Conservation (phyloP, 2,329 filamentous ascomycete species). For the Nemania sp. region DNA sequence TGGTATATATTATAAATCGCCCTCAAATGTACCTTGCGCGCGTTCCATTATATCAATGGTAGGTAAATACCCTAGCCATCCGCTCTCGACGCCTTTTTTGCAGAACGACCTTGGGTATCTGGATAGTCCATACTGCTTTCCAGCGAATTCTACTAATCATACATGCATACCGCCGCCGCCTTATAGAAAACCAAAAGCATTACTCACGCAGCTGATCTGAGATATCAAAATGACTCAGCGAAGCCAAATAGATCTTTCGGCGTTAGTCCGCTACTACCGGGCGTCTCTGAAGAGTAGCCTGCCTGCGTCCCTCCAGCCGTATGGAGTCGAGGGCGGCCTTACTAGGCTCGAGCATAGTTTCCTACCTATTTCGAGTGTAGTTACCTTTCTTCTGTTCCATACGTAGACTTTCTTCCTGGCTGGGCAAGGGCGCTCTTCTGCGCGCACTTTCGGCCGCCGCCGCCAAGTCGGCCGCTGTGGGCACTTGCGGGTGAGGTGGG, state of each 20-base stretch:
- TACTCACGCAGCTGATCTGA: neutral
- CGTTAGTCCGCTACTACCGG: no score
- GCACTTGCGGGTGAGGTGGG: constrained; percentile 39
- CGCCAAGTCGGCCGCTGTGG: constrained; percentile 27
- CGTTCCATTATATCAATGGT: no score
- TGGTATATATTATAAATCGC: no score
- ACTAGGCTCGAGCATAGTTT: neutral
- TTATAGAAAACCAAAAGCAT: neutral
- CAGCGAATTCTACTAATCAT: constrained; percentile 22
- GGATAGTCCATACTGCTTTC: constrained; percentile 13
- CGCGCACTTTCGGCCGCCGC: constrained; percentile 48
- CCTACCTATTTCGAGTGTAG: constrained; percentile 59
- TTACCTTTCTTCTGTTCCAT: constrained; percentile 73
- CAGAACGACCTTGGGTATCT: constrained; percentile 30
- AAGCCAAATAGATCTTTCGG: neutral
- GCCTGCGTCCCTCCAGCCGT: no score
- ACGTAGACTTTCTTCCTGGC: constrained; percentile 80
- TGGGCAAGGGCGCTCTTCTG: constrained; percentile 83
- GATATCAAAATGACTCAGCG: neutral
- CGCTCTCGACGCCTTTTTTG: neutral
- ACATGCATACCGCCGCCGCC: no score
- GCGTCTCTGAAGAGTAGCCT: no score
- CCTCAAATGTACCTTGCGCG: no score
- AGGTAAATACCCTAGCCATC: no score
- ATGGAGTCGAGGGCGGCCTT: no score